phyloP scores from a whole-genome alignment of 2,329 filamentous ascomycete species.

The Trichoderma arundinaceum region DNA sequence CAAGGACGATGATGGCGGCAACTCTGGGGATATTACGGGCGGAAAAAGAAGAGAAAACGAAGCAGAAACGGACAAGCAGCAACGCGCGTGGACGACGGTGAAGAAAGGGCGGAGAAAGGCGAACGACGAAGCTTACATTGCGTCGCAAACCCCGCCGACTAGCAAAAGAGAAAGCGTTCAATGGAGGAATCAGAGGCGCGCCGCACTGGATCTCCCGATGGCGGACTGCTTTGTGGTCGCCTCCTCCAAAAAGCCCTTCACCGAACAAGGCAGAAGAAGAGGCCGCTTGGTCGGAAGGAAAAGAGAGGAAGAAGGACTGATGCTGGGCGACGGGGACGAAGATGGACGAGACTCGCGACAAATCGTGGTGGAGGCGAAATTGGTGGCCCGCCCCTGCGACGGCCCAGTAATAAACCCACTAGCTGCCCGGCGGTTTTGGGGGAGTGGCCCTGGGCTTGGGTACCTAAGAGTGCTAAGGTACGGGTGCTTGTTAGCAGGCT shows the following conservation, averaged over 20 bases:
- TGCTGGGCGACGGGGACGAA: not conserved
- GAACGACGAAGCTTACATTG: conserved; percentile 31
- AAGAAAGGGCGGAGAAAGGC: conserved; percentile 9
- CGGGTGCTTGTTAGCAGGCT: not conserved
- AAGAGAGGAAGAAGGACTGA: conserved; percentile 19
- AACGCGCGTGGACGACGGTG: conserved; percentile 19
- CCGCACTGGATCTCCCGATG: conserved; percentile 18
- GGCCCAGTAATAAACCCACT: conserved; percentile 29
- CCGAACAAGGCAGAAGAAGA: conserved; percentile 11
- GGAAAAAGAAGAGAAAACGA: not conserved
- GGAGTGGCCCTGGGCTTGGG: conserved; percentile 11
- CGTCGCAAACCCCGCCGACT: conserved; percentile 30
- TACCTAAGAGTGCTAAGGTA: not conserved
- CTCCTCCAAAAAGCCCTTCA: not conserved
- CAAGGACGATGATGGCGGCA: not conserved
- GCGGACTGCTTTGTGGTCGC: conserved; percentile 11
- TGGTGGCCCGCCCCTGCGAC: conserved; percentile 15
- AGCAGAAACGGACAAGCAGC: not conserved
- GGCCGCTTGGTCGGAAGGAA: not conserved
- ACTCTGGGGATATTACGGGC: conserved; percentile 18
- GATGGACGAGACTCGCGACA: conserved; percentile 29
- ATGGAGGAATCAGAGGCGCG: conserved; percentile 4
- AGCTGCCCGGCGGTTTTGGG: conserved; percentile 17
- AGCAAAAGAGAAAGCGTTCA: conserved; percentile 7
- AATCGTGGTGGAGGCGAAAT: conserved; percentile 29